Base-by-base conservation (phyloP, 257 asterid species). In the Primulina tabacum region DNA sequence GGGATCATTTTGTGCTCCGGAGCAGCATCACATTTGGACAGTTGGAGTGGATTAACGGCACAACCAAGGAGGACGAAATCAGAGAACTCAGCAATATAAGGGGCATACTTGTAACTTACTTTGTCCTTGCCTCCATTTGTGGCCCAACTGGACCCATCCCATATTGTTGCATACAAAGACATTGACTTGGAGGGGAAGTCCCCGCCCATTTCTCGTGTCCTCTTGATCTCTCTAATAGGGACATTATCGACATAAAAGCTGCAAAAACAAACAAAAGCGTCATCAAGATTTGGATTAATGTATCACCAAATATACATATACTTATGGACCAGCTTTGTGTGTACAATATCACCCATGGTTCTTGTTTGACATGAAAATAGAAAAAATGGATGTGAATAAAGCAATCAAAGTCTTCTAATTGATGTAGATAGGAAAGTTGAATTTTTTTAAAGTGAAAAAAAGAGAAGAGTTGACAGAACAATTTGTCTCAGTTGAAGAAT, bases 101-200 rank as follows among this genome's bases (percentile, higher is more conserved):
- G 97, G 70, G 95, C 91, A 14, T 84, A 89, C 77, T 86, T 87
- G 88, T 91, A 91, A 78, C 74, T 89, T 24, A 84, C 86, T 69
- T 71, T 78, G 80, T 87, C 87, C 58, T 78, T 86, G 35, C 96
- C 97, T 59, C 97, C 97, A 72, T 82, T 79, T 6, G 97, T 89
- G 68, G 97, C 97, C 97, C 97, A 91, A 34, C 62, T 75, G 0
- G 97, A 91, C 7, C 93, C 97, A 74, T 91, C 97, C 97, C 97
- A 91, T 80, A 91, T 89, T 20, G 97, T 91, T 8, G 95, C 95
- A 68, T 89, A 89, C 20, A 91, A 28, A 6, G 92, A 84, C 96
- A 91, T 87, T 26, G 96, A 92, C 78, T 91, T 91, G 0, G 95
- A 84, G 60, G 97, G 97, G 75, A 85, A 91, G 80, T 89, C 91